Base-by-base conservation (phyloP, 2,329 filamentous ascomycete genomes). In the Colletotrichum chlorophyti region DNA sequence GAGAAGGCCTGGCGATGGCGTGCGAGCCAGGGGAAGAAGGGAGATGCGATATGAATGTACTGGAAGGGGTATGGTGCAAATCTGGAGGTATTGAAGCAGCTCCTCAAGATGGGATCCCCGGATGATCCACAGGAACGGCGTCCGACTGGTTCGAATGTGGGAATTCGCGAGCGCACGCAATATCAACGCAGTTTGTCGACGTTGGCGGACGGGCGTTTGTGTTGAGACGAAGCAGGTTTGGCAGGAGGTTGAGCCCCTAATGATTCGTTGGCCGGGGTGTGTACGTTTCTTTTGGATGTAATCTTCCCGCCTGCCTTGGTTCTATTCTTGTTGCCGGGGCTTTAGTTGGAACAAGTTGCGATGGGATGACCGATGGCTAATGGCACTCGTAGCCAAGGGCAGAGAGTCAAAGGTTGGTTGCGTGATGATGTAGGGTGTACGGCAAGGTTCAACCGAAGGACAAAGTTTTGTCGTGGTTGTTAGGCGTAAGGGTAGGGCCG, bases 1-100 rank as follows among this genome's bases (percentile, higher is more conserved):
- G 42, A 60, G 58, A 58, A 42, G 53, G 19, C 53, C 58, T 59
- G 58, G 53, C 53, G 58, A 60, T 60, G 58, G 53, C 58, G 58
- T 60, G 58, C 58, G 52, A 60, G 57, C 38, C 57, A 57, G 57
- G 57, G 52, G 51, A 60, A 45, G 35, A 19, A 21, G 35, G 21
- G 35, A 38, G 35, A 38, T 12, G 10, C 21, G 35, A 19, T 19
- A 19, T 38, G 12, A 38, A 38, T 15, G 35, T 21, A 21, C 43
- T 55, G 32, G 15, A 50, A 31, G 15, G 17, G 53, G 37, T 17
- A 32, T 59, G 45, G 43, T 43, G 38, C 38, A 15, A 12, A 17
- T 29, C 45, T 50, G 23, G 32, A 31, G 53, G 29, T 35, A 21
- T 40, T 23, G 34, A 24, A 24, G 24, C 37, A 55, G 51, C 38